These are phyloP conservation scores for Linum tenue DNA, from an alignment of 345 rosid genomes.

Conservation along the genomic window DNA sequence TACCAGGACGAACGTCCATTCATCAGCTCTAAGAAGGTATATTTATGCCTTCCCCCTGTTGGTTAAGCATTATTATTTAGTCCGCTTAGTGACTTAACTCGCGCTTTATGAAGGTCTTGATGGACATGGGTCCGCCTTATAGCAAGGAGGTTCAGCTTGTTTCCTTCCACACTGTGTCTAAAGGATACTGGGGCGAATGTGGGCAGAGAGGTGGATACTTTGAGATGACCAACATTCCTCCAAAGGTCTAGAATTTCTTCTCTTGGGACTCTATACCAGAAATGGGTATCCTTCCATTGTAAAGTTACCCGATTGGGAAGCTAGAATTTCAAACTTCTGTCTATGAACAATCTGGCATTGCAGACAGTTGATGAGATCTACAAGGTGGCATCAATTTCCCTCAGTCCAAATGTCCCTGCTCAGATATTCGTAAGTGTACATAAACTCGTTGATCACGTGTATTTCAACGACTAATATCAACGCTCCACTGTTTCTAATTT, in stretches of 20 bases:
- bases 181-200: constrained; percentile 99
- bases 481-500: neutral
- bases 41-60: neutral
- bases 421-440: constrained; percentile 79
- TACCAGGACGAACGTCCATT: constrained; percentile 97
- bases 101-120: constrained; percentile 45
- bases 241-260: constrained; percentile 40
- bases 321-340: constrained; percentile 3
- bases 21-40: constrained; percentile 78
- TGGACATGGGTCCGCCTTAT: constrained; percentile 78
- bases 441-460: neutral
- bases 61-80: constrained; percentile 11
- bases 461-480: neutral
- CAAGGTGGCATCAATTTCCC: constrained; percentile 81
- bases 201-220: constrained; percentile 99
- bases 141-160: constrained; percentile 89
- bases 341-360: constrained; percentile 17
- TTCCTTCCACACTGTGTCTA: constrained; percentile 93
- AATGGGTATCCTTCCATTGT: constrained; percentile 10
- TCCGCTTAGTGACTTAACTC: constrained; percentile 11
- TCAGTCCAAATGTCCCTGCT: constrained; percentile 96
- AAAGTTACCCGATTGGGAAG: constrained; percentile 1
- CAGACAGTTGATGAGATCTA: constrained; percentile 96
- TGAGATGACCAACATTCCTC: constrained; percentile 96
- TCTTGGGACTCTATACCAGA: constrained; percentile 3